These are phyloP conservation scores for Cercospora sojina DNA, from an alignment of 2,329 filamentous ascomycete species.

Conservation along the genomic window DNA sequence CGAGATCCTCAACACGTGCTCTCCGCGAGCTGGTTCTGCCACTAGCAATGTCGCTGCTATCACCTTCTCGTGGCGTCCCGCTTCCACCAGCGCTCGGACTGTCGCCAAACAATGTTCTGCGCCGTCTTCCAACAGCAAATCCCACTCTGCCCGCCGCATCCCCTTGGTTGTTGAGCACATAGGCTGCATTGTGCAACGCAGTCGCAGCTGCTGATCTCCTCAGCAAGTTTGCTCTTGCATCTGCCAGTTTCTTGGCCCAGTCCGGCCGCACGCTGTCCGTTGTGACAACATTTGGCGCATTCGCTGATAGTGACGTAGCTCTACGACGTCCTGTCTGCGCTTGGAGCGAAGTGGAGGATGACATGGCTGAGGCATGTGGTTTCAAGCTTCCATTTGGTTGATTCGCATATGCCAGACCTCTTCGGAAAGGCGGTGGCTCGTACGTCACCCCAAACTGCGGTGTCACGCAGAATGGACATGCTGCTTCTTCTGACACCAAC, in stretches of 20 bases:
- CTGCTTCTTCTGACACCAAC: constrained; percentile 85
- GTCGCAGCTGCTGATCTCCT: constrained; percentile 89
- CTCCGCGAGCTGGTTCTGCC: constrained; percentile 55
- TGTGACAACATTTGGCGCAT: constrained; percentile 80
- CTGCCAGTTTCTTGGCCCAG: constrained; percentile 85
- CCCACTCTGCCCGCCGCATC: constrained; percentile 24
- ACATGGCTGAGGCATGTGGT: constrained; percentile 69
- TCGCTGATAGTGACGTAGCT: constrained; percentile 73
- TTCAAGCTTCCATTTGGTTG: constrained; percentile 52
- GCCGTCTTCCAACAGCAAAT: constrained; percentile 50
- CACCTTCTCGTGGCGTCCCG: constrained; percentile 44
- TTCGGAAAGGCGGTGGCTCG: constrained; percentile 80
- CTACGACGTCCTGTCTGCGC: constrained; percentile 52
- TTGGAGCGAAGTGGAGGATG: constrained; percentile 77
- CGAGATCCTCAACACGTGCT: constrained; percentile 77
- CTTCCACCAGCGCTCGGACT: constrained; percentile 47
- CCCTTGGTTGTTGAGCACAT: constrained; percentile 68
- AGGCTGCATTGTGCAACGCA: constrained; percentile 90
- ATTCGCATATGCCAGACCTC: constrained; percentile 71
- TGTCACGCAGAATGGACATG: constrained; percentile 92
- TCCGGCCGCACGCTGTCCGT: constrained; percentile 91
- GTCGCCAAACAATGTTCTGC: constrained; percentile 55
- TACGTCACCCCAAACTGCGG: constrained; percentile 97
- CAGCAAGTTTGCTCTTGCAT: constrained; percentile 80
- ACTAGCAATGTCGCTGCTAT: constrained; percentile 39